Evolutionary conservation across 2,329 filamentous ascomycete genomes (phyloP).

Genomic region (Aquanectria penicillioides): DNA sequence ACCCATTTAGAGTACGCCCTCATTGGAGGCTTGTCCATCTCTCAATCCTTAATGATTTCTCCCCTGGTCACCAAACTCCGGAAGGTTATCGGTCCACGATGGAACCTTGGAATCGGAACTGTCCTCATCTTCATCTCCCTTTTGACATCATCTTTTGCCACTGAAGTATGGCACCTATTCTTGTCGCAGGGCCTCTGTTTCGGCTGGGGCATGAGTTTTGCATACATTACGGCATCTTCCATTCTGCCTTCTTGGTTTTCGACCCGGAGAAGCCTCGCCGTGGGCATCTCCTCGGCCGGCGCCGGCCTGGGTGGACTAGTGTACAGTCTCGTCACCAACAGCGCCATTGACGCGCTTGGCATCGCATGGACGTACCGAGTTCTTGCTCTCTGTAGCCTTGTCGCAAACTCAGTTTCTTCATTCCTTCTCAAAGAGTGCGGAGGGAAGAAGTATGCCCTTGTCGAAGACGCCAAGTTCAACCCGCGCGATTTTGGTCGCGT

Average conservation of each 20-base stretch:
- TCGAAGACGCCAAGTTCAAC: background rate
- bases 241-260: conserved; percentile 76
- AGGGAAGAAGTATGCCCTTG: background rate
- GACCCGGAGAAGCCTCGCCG: conserved; percentile 42
- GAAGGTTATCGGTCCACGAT: conserved; percentile 67
- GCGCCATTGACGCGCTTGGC: conserved; percentile 3
- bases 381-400: conserved; percentile 5
- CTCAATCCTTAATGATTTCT: conserved; percentile 68
- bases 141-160: conserved; percentile 73
- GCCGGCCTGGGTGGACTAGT: conserved; percentile 14
- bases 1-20: conserved; percentile 75
- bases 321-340: conserved; percentile 9
- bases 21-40: conserved; percentile 59
- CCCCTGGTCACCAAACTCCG: conserved; percentile 70
- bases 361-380: conserved; percentile 19
- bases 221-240: conserved; percentile 72
- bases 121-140: conserved; percentile 69
- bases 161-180: conserved; percentile 75
- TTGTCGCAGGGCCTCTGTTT: conserved; percentile 78
- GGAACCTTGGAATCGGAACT: conserved; percentile 70
- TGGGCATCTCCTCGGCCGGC: conserved; percentile 12
- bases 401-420: background rate
- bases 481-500: conserved; percentile 4
- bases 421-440: conserved; percentile 1
- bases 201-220: conserved; percentile 76